These are phyloP conservation scores for Aspergillus ostianus DNA, from an alignment of 495 filamentous ascomycete genomes.

Conservation along the genomic window DNA sequence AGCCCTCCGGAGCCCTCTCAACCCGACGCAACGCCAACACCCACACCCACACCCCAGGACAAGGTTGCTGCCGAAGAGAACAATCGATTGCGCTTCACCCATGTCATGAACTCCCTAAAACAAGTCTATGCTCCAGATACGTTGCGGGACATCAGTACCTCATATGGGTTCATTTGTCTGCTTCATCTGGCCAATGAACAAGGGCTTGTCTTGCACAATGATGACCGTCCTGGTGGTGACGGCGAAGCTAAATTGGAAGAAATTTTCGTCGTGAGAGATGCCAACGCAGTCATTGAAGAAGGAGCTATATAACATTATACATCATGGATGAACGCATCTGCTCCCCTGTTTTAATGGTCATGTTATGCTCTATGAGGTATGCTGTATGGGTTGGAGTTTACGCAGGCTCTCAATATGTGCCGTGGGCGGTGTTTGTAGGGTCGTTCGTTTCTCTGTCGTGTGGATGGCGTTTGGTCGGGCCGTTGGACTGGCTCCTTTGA, in stretches of 20 bases:
- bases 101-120: constrained; percentile 85
- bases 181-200: constrained; percentile 97
- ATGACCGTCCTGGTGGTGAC: constrained; percentile 32
- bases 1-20: constrained; percentile 15
- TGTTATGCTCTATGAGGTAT: constrained; percentile 15
- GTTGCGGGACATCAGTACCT: constrained; percentile 94
- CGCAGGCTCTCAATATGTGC: constrained; percentile 15
- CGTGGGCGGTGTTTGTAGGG: constrained; percentile 29
- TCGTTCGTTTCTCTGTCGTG: neutral
- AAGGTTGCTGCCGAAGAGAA: constrained; percentile 30
- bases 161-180: constrained; percentile 94
- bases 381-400: constrained; percentile 10
- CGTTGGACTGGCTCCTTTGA: no score
- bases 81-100: constrained; percentile 74
- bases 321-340: constrained; percentile 27
- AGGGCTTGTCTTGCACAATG: constrained; percentile 66
- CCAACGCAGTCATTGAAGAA: constrained; percentile 42
- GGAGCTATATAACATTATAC: constrained; percentile 25
- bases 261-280: constrained; percentile 43
- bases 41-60: constrained; percentile 27
- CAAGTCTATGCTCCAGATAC: constrained; percentile 76
- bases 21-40: constrained; percentile 35
- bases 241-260: constrained; percentile 38
- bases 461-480: neutral
- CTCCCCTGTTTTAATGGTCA: constrained; percentile 11